Base-by-base conservation (phyloP, 2,329 filamentous ascomycete species). In the Myriosclerotinia scirpicola region DNA sequence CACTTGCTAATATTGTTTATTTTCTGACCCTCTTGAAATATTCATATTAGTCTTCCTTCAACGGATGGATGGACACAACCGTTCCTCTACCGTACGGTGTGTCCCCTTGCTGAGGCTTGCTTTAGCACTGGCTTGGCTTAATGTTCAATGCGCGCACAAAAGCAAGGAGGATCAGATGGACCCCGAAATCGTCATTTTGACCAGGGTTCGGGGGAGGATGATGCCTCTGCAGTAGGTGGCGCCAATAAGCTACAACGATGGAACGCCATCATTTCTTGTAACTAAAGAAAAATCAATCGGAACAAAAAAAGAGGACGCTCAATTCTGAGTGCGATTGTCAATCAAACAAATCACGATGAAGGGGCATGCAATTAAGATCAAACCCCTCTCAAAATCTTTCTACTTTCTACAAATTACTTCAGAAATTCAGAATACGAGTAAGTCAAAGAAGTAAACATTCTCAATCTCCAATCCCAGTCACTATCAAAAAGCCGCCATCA, bases 111-210 rank as follows among this genome's bases (percentile, higher is more conserved):
- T 60, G 58, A 50, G 58, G 58, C 58, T 60, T 60, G 58, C 44
- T 7, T 38, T 60, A 60, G 56, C 42, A 22, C 22, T 7, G 14
- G 36, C 59, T 54, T 54, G 60, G 46, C 48, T 63, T 34, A 4
- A 53, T 54, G 36, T 52, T 40, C 59, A 62, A 62, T 62, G 61
- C 48, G 61, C 54, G 22, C 42, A 61, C 46, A 61, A 50, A 52
- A 36, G 22, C 20, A 61, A 22, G 58, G 34, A 59, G 63, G 54
- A 60, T 60, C 44, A 60, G 58, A 60, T 60, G 58, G 58, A 60
- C 58, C 58, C 58, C 58, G 58, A 60, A 60, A 60, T 60, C 58
- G 58, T 60, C 58, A 60, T 60, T 38, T 60, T 22, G n/a, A 50
- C 58, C 56, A 46, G 56, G 56, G 30, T 36, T 59, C 42, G 56